These are phyloP conservation scores for Rhodamnia rubescens DNA, from an alignment of 345 rosid species.

Conservation along the genomic window DNA sequence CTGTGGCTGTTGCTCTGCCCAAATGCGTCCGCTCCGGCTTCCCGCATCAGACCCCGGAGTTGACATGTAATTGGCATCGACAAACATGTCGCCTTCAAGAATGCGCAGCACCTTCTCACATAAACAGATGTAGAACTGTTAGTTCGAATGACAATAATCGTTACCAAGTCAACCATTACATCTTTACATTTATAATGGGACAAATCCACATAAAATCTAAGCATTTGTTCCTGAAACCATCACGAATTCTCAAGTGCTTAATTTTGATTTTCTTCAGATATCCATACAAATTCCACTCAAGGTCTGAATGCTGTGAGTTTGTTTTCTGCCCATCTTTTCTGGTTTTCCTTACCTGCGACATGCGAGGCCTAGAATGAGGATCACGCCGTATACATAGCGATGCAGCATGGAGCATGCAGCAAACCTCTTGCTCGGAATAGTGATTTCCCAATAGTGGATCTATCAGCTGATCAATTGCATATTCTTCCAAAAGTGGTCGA, in stretches of 20 bases:
- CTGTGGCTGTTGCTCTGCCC: constrained; percentile 41
- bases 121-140: not conserved
- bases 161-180: not conserved
- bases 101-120: constrained; percentile 80
- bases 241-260: not conserved
- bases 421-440: constrained; percentile 72
- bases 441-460: constrained; percentile 57
- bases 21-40: constrained; percentile 71
- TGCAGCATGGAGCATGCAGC: constrained; percentile 96
- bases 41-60: constrained; percentile 76
- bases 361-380: constrained; percentile 88
- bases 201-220: not conserved
- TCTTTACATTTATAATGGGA: not conserved
- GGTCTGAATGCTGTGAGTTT: not conserved
- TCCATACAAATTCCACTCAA: not conserved
- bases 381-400: constrained; percentile 77
- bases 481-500: constrained; percentile 83
- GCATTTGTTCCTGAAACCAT: not conserved
- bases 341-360: constrained; percentile 70
- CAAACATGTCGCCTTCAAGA: constrained; percentile 81
- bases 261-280: not conserved
- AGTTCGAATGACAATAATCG: not conserved
- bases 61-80: constrained; percentile 54
- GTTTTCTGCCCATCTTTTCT: not conserved
- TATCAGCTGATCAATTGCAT: constrained; percentile 67